Base-by-base conservation (phyloP, 2,329 filamentous ascomycete genomes). In the Aspergillus pseudoviridinutans region DNA sequence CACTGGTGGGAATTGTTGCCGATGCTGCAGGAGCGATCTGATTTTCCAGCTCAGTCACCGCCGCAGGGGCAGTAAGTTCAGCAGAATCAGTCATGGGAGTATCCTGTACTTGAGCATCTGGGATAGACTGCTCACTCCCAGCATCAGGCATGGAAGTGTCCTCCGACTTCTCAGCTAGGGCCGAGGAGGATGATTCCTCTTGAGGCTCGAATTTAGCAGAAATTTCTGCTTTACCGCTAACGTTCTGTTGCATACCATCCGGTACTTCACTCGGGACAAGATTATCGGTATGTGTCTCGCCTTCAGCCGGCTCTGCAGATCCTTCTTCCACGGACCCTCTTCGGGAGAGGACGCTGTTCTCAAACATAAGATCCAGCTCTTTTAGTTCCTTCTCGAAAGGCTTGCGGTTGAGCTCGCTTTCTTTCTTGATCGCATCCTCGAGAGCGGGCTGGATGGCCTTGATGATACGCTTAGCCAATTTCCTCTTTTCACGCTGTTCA, bases 401-500 rank as follows among this genome's bases (percentile, higher is more conserved):
- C 66, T 87, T 88, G 53, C 87, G 83, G 52, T 83, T 87, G 46
- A 96, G 81, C 59, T 94, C 90, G n/a, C 90, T 87, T 72, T 97
- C 93, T 55, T 90, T 90, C 54, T 83, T 84, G 50, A 92, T 76
- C 0, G 91, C 91, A 55, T 84, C 82, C 71, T 96, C 89, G 3
- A 96, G 79, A 49, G 86, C 82, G 14, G 89, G 86, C 71, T 95
- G 90, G 32, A 96, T 83, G 1, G 87, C 85, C 71, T 91, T 95
- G 63, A 96, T 83, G 60, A 97, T 96, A 27, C 92, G 86, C 74
- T 95, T 96, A 25, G 90, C 91, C n/a, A 96, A 79, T 65, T 88
- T 89, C 67, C 90, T 89, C 60, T 89, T 86, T 64, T 96, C 90
- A 57, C 90, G 89, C 59, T 91, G 85, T 66, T 96, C 91, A 9